phyloP scores from a whole-genome alignment of 73 alveolate genomes.

The Stentor roeselii region DNA sequence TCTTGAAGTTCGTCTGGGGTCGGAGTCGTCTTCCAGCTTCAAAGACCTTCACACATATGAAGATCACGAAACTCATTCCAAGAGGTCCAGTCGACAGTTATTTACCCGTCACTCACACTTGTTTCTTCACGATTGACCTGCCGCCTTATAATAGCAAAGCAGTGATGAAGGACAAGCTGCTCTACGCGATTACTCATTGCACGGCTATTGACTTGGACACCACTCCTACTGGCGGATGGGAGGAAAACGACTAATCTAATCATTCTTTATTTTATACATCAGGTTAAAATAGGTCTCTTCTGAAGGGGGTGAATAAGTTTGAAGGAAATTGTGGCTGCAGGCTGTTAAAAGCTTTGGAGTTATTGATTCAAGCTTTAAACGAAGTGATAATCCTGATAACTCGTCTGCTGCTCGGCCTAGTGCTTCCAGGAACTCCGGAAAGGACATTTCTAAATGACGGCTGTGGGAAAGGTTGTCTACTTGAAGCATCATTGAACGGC shows the following conservation, averaged over 20 bases:
- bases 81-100: conserved; percentile 52
- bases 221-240: conserved; percentile 69
- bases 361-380: not conserved
- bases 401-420: not conserved
- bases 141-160: conserved; percentile 77
- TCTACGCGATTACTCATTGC: conserved; percentile 84
- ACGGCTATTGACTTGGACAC: conserved; percentile 87
- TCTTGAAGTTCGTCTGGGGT: conserved; percentile 88
- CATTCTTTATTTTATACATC: too few relatives aligned
- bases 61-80: not conserved
- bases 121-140: conserved; percentile 75
- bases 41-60: conserved; percentile 45
- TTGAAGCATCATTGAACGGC: conserved; percentile 74
- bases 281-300: too few relatives aligned
- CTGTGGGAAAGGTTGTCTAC: conserved; percentile 61
- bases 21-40: conserved; percentile 73
- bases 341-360: not conserved
- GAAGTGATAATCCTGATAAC: not conserved
- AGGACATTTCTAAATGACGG: conserved; percentile 67
- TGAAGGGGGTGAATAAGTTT: too few relatives aligned
- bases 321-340: not conserved
- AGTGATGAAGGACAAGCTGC: conserved; percentile 55
- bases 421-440: conserved; percentile 49
- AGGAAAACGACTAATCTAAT: conserved; percentile 66
- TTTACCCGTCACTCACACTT: conserved; percentile 78